phyloP scores from a whole-genome alignment of 2,329 filamentous ascomycete species.

The Coniella lustricola region DNA sequence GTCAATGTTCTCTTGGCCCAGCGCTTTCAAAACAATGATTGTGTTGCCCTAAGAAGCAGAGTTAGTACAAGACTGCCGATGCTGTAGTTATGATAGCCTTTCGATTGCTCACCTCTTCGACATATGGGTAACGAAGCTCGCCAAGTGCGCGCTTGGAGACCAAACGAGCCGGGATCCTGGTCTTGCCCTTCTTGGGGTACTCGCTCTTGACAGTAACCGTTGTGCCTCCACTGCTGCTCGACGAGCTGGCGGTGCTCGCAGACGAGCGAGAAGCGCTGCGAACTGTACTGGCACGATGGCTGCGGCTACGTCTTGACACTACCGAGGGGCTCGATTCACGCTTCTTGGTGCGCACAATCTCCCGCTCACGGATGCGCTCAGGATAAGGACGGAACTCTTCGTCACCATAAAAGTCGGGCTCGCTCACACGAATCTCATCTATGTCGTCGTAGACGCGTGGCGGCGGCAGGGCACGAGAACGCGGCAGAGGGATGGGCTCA shows the following conservation, averaged over 20 bases:
- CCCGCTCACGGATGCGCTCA: conserved; percentile 54
- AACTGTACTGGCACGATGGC: conserved; percentile 26
- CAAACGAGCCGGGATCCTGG: conserved; percentile 73
- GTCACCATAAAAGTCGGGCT: conserved; percentile 62
- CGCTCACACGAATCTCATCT: conserved; percentile 62
- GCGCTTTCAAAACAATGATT: conserved; percentile 73
- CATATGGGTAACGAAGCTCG: conserved; percentile 78
- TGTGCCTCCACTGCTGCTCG: conserved; percentile 42
- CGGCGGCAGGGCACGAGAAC: conserved; percentile 53
- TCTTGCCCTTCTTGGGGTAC: conserved; percentile 81
- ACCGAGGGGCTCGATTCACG: conserved; percentile 37
- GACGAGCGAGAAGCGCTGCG: conserved; percentile 36
- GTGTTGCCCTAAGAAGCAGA: conserved; percentile 60
- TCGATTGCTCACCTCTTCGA: conserved; percentile 63
- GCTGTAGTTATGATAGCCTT: too few relatives aligned
- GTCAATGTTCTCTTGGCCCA: conserved; percentile 87
- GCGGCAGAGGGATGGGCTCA: conserved; percentile 62
- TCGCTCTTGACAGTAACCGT: conserved; percentile 45
- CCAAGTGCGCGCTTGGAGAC: conserved; percentile 75
- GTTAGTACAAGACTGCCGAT: conserved; percentile 25
- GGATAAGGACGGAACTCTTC: conserved; percentile 61
- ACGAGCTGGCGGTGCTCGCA: conserved; percentile 36
- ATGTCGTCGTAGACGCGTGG: conserved; percentile 52
- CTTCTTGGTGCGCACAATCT: conserved; percentile 45
- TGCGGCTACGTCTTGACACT: conserved; percentile 31